Evolutionary conservation across 768 basidiomycete species (phyloP), one percentile per base, ranked within the genome.

Genomic region (Cystobasidium tubakii): DNA sequence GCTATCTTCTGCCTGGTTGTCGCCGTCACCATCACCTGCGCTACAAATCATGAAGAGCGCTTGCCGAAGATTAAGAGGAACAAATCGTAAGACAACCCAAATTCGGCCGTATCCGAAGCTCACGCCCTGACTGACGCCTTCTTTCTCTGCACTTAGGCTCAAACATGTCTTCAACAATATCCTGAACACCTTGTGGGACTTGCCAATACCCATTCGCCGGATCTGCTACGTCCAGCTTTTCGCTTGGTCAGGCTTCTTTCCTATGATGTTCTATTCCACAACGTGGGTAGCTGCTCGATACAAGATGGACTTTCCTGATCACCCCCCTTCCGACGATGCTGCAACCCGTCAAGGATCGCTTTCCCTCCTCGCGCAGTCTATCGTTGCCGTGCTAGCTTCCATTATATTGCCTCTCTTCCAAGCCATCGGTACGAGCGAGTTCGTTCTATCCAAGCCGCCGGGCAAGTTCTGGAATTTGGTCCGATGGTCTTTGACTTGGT

Each of bases 1-100:
- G 89, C 88, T 78, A 88, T 94, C 69, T 76, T 88, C 55, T 86
- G 93, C 46, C 87, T 98, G 9, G 86, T 89, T 2, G 75, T 83
- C 65, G 93, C 92, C 0, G 91, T 98, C 31, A 88, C 87, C 85
- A 86, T 92, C 50, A 98, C 96, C 1, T 97, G 93, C 79, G 86
- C 85, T 80, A 90, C 83, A 53, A 91, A 93, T 74, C 86, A 89
- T 77, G 95, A 84, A 76, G 78, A 80, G 23, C 77, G 86, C 64
- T 86, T 87, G 29, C 66, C 54, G n/a, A 62, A 50, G 65, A 50
- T 65, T 62, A 76, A 62, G 34, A 54, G 57, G 83, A 85, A 66
- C 83, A 82, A 46, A 80, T 81, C 64, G 80, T 82, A 63, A 76
- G 62, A 36, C 39, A 65, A 65, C 29, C 25, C 62, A 77, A n/a